Conservation (phyloP, 2,329 filamentous ascomycete genomes). For the Coniosporium tulheliwenetii region DNA sequence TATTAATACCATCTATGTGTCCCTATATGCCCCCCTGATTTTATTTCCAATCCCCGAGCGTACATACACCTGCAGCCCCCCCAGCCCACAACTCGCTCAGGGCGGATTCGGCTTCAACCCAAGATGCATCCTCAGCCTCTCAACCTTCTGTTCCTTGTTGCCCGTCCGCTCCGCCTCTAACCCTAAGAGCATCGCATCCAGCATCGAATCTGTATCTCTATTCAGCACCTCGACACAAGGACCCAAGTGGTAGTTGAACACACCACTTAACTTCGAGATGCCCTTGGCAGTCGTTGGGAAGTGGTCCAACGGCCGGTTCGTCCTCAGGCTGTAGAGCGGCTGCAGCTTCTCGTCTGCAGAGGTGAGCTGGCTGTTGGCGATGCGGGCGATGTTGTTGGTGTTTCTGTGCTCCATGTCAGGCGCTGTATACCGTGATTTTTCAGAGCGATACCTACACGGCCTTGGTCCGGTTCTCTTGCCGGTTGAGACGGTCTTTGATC, state of each 20-base stretch:
- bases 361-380: constrained; percentile 15
- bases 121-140: constrained; percentile 14
- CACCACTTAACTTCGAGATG: constrained; percentile 13
- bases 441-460: constrained; percentile 3
- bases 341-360: constrained; percentile 13
- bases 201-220: constrained; percentile 9
- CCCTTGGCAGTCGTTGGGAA: constrained; percentile 15
- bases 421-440: no score
- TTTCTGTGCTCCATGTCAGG: constrained; percentile 6
- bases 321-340: constrained; percentile 14
- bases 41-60: background rate
- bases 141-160: constrained; percentile 13
- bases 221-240: no score
- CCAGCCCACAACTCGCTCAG: constrained; percentile 3
- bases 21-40: background rate
- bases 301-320: constrained; percentile 13
- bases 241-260: no score
- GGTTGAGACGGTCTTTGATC: constrained; percentile 11
- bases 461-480: constrained; percentile 12
- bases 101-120: constrained; percentile 15
- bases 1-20: background rate
- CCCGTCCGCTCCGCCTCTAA: constrained; percentile 14
- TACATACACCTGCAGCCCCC: background rate
- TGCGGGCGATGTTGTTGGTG: constrained; percentile 15
- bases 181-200: constrained; percentile 13